Base-by-base conservation (phyloP, 306 rosid genomes). In the Gastrolobium bilobum region DNA sequence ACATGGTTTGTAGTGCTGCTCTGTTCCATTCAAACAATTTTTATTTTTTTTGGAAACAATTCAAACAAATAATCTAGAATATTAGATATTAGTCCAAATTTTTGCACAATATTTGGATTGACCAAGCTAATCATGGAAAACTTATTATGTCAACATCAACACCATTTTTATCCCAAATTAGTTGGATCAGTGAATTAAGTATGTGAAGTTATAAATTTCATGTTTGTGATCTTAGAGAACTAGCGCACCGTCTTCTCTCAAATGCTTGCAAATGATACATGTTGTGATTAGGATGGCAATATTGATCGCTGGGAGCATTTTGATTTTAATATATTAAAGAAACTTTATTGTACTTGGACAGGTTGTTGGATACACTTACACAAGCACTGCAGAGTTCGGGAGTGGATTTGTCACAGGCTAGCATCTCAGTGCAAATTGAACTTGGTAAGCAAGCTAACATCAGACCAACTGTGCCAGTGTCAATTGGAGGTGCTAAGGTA, bases 371-470 rank as follows among this genome's bases (percentile, higher is more conserved):
- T 84, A 86, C 94, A 63, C 92, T 96, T 79, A 91, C 99, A 40
- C 96, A 87, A 44, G 94, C 99, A 52, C 83, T 96, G 65, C 97
- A 96, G 84, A 88, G 77, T 81, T 93, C 99, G 26, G 99, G 99
- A 34, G 99, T 96, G 88, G 98, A 96, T 89, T 86, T 96, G 85
- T 90, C 98, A 71, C 93, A 89, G 79, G 94, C 99, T 69, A 91
- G 91, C 69, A 91, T 96, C 82, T 93, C 99, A 2, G 99, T 96
- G 75, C 96, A 96, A 88, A 91, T 96, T 83, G 92, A 93, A 77
- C 97, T 96, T 47, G 93, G 93, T 15, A 91, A 89, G 80, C 94
- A 81, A 87, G 82, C 91, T 53, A 86, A 48, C 51, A 64, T 69
- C 68, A 79, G 84, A 72, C 73, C 85, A 54, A 51, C 77, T 61